phyloP scores from a whole-genome alignment of 2,329 filamentous ascomycete genomes.

The Neodidymelliopsis sp. region DNA sequence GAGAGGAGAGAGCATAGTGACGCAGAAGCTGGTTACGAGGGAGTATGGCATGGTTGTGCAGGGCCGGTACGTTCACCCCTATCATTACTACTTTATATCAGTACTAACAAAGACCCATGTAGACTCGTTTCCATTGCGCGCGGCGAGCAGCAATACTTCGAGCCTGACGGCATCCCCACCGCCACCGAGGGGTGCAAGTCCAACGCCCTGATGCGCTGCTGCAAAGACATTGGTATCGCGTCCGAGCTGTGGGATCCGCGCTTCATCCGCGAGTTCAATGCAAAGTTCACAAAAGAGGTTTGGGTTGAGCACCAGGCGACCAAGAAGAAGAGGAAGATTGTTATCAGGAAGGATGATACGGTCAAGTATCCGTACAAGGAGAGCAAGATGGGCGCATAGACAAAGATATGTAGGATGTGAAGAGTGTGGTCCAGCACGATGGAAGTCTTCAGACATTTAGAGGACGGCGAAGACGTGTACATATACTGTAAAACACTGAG shows the following conservation, averaged over 20 bases:
- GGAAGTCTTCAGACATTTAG: not conserved
- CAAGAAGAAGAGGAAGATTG: slow-evolving; percentile 91
- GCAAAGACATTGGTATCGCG: slow-evolving; percentile 94
- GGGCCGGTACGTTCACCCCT: slow-evolving; percentile 71
- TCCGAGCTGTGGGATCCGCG: slow-evolving; percentile 96
- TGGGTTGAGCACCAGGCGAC: slow-evolving; percentile 88
- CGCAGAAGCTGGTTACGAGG: slow-evolving; percentile 80
- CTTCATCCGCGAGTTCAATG: slow-evolving; percentile 85
- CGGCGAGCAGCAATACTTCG: slow-evolving; percentile 94
- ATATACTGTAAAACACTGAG: slow-evolving; percentile 9
- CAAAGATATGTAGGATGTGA: not conserved
- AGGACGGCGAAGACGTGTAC: not conserved
- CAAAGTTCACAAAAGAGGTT: slow-evolving; percentile 74
- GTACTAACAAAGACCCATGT: not conserved
- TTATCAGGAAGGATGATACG: slow-evolving; percentile 82
- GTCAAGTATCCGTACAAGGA: slow-evolving; percentile 71
- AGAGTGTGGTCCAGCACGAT: not conserved
- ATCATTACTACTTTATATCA: not conserved
- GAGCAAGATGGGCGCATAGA: slow-evolving; percentile 34
- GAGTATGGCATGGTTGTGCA: slow-evolving; percentile 92
- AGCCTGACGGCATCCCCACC: slow-evolving; percentile 86
- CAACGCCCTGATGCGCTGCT: slow-evolving; percentile 97
- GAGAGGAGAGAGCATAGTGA: slow-evolving; percentile 82
- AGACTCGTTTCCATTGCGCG: slow-evolving; percentile 92
- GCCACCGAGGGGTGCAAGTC: slow-evolving; percentile 97